Conservation (phyloP, 2,329 filamentous ascomycete species). For the Fusarium sp. region DNA sequence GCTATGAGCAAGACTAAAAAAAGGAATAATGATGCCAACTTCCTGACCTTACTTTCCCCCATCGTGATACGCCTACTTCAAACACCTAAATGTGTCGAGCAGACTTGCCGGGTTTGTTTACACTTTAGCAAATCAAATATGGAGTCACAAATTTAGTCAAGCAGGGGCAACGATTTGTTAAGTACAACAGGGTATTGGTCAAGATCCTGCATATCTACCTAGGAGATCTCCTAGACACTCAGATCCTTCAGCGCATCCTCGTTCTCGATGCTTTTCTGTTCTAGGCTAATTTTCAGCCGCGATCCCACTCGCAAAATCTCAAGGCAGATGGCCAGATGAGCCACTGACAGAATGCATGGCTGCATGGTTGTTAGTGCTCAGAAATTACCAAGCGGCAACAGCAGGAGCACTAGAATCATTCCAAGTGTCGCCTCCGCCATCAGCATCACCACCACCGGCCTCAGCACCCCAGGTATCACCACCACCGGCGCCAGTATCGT, state of each 20-base stretch:
- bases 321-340: background rate
- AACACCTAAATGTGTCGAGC: no score
- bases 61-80: background rate
- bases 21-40: constrained; percentile 2
- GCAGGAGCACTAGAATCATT: constrained; percentile 6
- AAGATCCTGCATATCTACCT: constrained; percentile 28
- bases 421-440: constrained; percentile 3
- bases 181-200: background rate
- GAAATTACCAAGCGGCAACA: constrained; percentile 22
- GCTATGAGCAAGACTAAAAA: constrained; percentile 12
- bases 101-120: background rate
- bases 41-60: background rate
- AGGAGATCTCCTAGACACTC: constrained; percentile 10
- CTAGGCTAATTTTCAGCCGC: background rate
- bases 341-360: background rate
- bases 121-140: background rate
- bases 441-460: background rate
- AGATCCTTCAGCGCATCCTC: constrained; percentile 11
- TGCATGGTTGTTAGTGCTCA: background rate
- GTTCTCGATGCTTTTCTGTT: background rate
- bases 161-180: background rate
- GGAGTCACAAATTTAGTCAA: background rate
- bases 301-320: background rate
- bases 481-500: constrained; percentile 14
- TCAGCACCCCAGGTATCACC: constrained; percentile 25